phyloP scores from a whole-genome alignment of 2,329 filamentous ascomycete species.

The Ceratocystis ficicola region DNA sequence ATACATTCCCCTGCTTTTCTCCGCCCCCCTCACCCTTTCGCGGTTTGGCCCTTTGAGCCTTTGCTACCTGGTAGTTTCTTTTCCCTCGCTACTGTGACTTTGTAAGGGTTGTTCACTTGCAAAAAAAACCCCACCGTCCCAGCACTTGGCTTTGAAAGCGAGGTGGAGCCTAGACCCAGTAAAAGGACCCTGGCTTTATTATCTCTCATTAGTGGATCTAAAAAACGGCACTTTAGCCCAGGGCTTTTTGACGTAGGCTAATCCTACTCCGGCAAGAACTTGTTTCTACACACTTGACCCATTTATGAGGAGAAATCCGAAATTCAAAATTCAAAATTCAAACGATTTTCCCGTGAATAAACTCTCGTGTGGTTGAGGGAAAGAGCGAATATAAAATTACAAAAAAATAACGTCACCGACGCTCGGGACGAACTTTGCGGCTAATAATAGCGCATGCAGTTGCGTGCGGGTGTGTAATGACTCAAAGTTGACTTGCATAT shows the following conservation, averaged over 20 bases:
- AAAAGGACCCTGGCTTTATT: constrained; percentile 9
- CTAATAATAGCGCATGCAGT: constrained; percentile 7
- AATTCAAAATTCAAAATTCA: no score
- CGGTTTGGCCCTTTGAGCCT: neutral
- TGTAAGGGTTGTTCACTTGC: no score
- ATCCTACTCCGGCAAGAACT: neutral
- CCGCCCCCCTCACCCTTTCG: neutral
- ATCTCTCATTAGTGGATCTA: constrained; percentile 9
- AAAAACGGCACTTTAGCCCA: constrained; percentile 14
- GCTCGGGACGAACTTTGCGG: neutral
- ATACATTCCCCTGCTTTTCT: neutral
- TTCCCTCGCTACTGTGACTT: neutral
- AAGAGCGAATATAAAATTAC: neutral
- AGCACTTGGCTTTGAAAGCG: neutral
- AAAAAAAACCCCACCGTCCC: no score
- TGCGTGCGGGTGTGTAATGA: neutral
- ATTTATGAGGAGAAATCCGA: neutral
- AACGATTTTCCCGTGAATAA: neutral
- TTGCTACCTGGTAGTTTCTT: neutral
- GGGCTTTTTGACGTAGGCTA: constrained; percentile 8
- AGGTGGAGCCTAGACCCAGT: neutral
- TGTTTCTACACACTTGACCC: neutral
- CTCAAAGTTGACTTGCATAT: neutral
- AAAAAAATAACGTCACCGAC: neutral
- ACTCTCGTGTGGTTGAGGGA: neutral